Percentiles rank a stretch among this genome's conserved stretches.
Evolutionary conservation across 306 rosid genomes (phyloP).

Genomic region (Trifolium subterraneum): DNA sequence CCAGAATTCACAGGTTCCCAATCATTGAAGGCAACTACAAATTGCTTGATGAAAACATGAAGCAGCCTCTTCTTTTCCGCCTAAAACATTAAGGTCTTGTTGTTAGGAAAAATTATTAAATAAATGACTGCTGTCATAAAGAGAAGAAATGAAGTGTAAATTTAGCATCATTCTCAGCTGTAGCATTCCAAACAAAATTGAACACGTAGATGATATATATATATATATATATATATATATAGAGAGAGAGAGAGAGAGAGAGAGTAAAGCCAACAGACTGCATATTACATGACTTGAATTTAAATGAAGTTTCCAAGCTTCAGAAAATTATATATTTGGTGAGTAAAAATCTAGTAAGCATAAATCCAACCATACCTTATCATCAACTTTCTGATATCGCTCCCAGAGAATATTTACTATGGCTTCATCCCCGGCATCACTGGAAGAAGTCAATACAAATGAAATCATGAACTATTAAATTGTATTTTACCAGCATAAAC

Average conservation of each 20-base stretch:
- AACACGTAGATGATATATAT: background rate
- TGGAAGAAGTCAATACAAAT: slow-evolving; percentile 46
- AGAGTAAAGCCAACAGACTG: background rate
- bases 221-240: too few species aligned
- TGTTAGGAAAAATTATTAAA: slow-evolving; percentile 28
- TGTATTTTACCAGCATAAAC: background rate
- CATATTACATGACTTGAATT: slow-evolving; percentile 10
- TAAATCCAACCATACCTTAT: slow-evolving; percentile 70
- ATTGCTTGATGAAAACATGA: slow-evolving; percentile 91
- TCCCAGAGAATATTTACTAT: slow-evolving; percentile 88
- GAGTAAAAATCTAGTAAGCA: slow-evolving; percentile 26
- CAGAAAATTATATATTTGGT: slow-evolving; percentile 24
- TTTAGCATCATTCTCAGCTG: slow-evolving; percentile 19
- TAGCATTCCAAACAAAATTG: slow-evolving; percentile 14
- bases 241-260: background rate
- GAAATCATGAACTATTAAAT: slow-evolving; percentile 29
- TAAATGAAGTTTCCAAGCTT: slow-evolving; percentile 39
- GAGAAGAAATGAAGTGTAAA: slow-evolving; percentile 27
- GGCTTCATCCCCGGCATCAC: slow-evolving; percentile 92
- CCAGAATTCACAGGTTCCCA: slow-evolving; percentile 86
- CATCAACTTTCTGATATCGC: slow-evolving; percentile 70
- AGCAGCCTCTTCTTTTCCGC: slow-evolving; percentile 83
- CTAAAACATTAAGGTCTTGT: slow-evolving; percentile 51
- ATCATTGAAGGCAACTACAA: slow-evolving; percentile 73
- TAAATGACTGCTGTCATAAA: slow-evolving; percentile 22